phyloP scores from a whole-genome alignment of 2,329 filamentous ascomycete species.

The Nothophoma quercina region DNA sequence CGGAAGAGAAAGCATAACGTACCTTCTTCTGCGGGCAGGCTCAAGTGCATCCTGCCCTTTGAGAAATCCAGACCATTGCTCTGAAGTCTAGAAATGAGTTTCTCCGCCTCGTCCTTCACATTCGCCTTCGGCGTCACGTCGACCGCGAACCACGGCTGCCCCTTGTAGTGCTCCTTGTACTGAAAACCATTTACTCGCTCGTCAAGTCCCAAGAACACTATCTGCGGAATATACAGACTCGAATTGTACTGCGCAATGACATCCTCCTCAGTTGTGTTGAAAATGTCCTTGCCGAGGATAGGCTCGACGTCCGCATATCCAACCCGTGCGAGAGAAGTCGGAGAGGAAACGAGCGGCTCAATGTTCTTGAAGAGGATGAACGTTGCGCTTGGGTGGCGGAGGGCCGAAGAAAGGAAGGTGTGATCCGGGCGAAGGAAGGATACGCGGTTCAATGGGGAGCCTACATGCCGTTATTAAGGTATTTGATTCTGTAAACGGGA shows the following conservation, averaged over 20 bases:
- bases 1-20: slow-evolving; percentile 28
- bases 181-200: slow-evolving; percentile 66
- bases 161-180: slow-evolving; percentile 74
- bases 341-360: slow-evolving; percentile 72
- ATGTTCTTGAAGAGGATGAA: slow-evolving; percentile 85
- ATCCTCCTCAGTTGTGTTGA: slow-evolving; percentile 74
- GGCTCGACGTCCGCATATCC: slow-evolving; percentile 72
- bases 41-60: slow-evolving; percentile 69
- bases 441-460: slow-evolving; percentile 78
- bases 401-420: slow-evolving; percentile 72
- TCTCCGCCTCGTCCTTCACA: slow-evolving; percentile 67
- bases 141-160: slow-evolving; percentile 85
- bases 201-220: slow-evolving; percentile 87
- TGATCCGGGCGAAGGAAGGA: slow-evolving; percentile 78
- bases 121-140: slow-evolving; percentile 80
- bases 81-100: slow-evolving; percentile 66
- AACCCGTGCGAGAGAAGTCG: slow-evolving; percentile 71
- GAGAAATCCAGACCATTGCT: slow-evolving; percentile 71
- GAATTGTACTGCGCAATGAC: slow-evolving; percentile 78
- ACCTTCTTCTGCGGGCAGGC: slow-evolving; percentile 69
- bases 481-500: no score
- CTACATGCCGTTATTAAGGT: slow-evolving; percentile 44
- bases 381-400: slow-evolving; percentile 68
- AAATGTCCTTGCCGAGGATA: slow-evolving; percentile 76
- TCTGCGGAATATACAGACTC: slow-evolving; percentile 67